These are phyloP conservation scores for Saksenaea vasiformis DNA, from an alignment of 371 early-diverging fungal species.

Conservation along the genomic window DNA sequence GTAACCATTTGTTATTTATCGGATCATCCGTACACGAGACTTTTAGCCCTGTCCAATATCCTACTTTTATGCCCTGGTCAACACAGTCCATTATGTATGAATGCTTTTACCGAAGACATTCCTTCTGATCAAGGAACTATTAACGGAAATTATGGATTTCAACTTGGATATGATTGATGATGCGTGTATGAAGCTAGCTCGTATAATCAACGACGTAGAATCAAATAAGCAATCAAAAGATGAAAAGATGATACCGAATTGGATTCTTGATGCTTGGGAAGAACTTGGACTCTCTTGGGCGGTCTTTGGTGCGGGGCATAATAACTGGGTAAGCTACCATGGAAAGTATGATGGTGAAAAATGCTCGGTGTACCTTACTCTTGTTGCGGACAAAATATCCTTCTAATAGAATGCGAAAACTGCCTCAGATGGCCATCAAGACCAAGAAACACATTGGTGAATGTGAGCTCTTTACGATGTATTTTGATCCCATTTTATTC, in stretches of 20 bases:
- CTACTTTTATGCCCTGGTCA: constrained; percentile 15
- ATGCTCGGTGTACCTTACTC: neutral
- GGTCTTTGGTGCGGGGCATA: constrained; percentile 11
- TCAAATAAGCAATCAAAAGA: constrained; percentile 16
- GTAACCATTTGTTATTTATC: constrained; percentile 6
- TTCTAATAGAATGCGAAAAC: neutral
- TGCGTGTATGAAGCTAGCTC: constrained; percentile 12
- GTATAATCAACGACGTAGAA: constrained; percentile 12
- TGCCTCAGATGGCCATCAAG: neutral
- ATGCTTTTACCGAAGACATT: constrained; percentile 14
- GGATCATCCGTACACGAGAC: constrained; percentile 12
- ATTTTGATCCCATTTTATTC: constrained; percentile 27
- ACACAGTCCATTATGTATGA: constrained; percentile 10
- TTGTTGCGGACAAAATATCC: constrained; percentile 1
- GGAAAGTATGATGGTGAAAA: neutral
- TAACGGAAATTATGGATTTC: constrained; percentile 11
- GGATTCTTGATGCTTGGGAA: constrained; percentile 14
- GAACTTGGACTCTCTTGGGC: constrained; percentile 9
- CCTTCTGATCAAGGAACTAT: constrained; percentile 12
- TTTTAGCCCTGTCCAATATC: constrained; percentile 15
- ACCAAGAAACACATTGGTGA: neutral
- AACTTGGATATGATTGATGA: constrained; percentile 12
- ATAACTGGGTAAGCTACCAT: constrained; percentile 5
- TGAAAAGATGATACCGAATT: constrained; percentile 13
- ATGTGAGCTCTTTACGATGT: constrained; percentile 5